Percentiles rank a stretch among this genome's conserved stretches.
Conservation (phyloP, 192 early-diverging fungal genomes). For the Mortierella antarctica region DNA sequence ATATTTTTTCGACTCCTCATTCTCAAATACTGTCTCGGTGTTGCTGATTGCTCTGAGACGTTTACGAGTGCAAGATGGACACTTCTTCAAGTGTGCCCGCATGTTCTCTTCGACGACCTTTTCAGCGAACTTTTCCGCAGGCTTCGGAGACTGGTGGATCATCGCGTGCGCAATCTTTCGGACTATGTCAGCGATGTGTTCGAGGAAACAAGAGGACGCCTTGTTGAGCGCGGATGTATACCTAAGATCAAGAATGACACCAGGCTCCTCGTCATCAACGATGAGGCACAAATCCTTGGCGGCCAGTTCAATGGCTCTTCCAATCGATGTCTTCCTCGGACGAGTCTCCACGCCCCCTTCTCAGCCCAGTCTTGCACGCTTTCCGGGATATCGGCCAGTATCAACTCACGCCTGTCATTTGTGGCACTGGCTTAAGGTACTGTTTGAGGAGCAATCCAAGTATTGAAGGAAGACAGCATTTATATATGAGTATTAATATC, state of each 20-base stretch:
- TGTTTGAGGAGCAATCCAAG: too few species aligned
- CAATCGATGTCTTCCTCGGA: constrained; percentile 25
- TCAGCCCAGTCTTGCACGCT: not conserved
- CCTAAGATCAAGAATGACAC: not conserved
- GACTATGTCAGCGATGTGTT: not conserved
- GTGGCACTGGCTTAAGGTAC: constrained; percentile 13
- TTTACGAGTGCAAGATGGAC: too few species aligned
- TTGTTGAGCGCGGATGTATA: constrained; percentile 2
- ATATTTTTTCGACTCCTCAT: too few species aligned
- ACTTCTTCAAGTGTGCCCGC: too few species aligned
- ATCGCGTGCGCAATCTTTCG: too few species aligned
- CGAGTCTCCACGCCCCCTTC: constrained; percentile 1
- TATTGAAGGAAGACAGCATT: too few species aligned
- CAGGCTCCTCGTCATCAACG: constrained; percentile 25
- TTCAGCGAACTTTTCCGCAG: too few species aligned
- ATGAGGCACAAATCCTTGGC: constrained; percentile 35
- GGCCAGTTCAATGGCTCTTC: constrained; percentile 19
- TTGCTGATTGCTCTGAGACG: too few species aligned
- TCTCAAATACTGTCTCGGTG: too few species aligned
- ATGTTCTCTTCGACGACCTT: too few species aligned
- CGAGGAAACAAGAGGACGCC: not conserved
- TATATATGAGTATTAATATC: too few species aligned
- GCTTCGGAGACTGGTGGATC: too few species aligned
- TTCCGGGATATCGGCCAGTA: constrained; percentile 28
- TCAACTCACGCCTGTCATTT: constrained; percentile 17